phyloP scores from a whole-genome alignment of 2,329 filamentous ascomycete species.

The Hymenoscyphus fraxineus region DNA sequence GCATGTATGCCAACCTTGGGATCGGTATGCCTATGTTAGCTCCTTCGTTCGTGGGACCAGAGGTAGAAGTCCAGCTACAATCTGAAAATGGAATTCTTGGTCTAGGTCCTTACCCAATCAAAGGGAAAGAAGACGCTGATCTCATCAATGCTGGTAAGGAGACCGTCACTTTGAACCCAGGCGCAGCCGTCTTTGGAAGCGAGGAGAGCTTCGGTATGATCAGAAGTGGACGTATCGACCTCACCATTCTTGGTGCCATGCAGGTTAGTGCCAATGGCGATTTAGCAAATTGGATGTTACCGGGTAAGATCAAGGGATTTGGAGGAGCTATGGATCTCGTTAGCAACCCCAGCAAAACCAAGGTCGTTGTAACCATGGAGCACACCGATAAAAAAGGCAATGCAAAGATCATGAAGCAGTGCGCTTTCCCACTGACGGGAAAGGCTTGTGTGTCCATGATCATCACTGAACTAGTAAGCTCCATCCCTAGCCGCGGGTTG shows the following conservation, averaged over 20 bases:
- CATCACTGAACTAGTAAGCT: slow-evolving; percentile 74
- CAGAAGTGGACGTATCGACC: slow-evolving; percentile 76
- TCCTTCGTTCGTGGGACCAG: slow-evolving; percentile 74
- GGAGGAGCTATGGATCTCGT: slow-evolving; percentile 93
- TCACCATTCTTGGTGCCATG: slow-evolving; percentile 88
- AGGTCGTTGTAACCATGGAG: slow-evolving; percentile 96
- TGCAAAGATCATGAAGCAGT: slow-evolving; percentile 92
- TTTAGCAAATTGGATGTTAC: slow-evolving; percentile 89
- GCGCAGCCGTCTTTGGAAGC: slow-evolving; percentile 76
- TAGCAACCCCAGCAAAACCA: slow-evolving; percentile 77
- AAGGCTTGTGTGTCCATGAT: slow-evolving; percentile 83
- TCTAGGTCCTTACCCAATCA: slow-evolving; percentile 66
- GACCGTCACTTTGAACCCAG: slow-evolving; percentile 78
- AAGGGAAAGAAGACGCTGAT: slow-evolving; percentile 78
- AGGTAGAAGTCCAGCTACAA: slow-evolving; percentile 77
- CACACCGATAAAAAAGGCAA: slow-evolving; percentile 95
- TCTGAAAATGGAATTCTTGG: slow-evolving; percentile 79
- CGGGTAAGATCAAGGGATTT: slow-evolving; percentile 82
- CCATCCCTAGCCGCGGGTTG: no score
- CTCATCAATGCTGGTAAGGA: slow-evolving; percentile 93
- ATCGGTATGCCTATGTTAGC: slow-evolving; percentile 95
- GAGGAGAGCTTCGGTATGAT: slow-evolving; percentile 95
- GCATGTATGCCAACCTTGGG: slow-evolving; percentile 90
- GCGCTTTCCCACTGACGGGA: slow-evolving; percentile 89
- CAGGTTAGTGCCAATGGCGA: slow-evolving; percentile 63